Conservation (phyloP, 2,329 filamentous ascomycete species). For the Paecilomyces niveus region DNA sequence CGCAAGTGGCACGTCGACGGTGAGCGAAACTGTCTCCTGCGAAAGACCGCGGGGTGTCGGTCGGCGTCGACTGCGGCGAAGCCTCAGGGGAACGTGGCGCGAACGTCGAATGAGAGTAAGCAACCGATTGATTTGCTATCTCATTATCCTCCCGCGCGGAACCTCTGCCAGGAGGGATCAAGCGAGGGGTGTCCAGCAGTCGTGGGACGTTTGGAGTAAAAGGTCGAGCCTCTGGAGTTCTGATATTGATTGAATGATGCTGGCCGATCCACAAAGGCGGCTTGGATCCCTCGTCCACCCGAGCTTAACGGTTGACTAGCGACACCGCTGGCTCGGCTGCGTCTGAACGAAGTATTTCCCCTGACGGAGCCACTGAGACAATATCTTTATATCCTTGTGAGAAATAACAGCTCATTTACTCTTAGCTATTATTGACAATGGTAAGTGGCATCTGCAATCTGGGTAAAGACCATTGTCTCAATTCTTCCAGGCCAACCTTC, state of each 20-base stretch:
- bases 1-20: constrained; percentile 11
- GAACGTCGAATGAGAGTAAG: neutral
- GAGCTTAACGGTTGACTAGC: neutral
- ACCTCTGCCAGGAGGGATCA: neutral
- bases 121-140: neutral
- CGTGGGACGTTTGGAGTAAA: neutral
- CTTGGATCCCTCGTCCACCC: neutral
- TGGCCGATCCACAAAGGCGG: neutral
- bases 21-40: constrained; percentile 1
- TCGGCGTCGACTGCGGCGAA: constrained; percentile 4
- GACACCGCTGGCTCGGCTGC: neutral
- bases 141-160: neutral
- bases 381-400: neutral
- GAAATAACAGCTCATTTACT: neutral
- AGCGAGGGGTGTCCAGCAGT: neutral
- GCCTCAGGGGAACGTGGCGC: neutral
- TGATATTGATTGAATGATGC: neutral
- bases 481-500: constrained; percentile 48
- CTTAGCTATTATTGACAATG: constrained; percentile 1
- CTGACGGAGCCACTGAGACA: neutral
- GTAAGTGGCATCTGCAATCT: neutral
- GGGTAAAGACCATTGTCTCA: neutral
- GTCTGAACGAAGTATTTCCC: neutral
- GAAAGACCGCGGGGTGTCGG: constrained; percentile 11
- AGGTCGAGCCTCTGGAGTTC: neutral